Evolutionary conservation across 805 yeast genomes (phyloP), one percentile per base, ranked within the genome.

Genomic region (Myxozyma monticola): DNA sequence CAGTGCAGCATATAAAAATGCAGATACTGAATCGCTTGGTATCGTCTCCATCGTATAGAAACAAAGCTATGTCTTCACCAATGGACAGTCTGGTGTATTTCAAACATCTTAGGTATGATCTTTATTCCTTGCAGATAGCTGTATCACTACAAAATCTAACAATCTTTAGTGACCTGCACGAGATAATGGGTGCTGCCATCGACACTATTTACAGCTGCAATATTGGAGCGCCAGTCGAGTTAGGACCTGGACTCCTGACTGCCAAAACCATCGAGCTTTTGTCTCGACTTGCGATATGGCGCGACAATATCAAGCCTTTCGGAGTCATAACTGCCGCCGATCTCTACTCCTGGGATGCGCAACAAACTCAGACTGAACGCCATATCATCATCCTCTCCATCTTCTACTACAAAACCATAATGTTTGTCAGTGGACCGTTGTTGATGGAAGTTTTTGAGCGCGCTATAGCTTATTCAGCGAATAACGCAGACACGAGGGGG

Each of bases 201-300:
- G 38, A 36, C 9, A 20, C 38, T 15, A 36, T 36, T n/a, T 36
- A 36, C 9, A 21, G n/a, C 26, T 36, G 38, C 38, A 36, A 36
- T 7, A 36, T 36, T 20, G 38, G 38, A 2, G 14, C 15, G 12
- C 20, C 38, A 12, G 17, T 25, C 5, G 38, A 36, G 26, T 21
- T 36, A 4, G 38, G 25, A 15, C 15, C 12, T 20, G 25, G 20
- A 12, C 9, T 15, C 20, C 8, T 36, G 21, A 20, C 20, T 12
- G 38, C 26, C 25, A 36, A 36, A 20, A 36, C 38, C 4, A 20
- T 36, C 20, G 38, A 36, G 38, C 38, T 36, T 10, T 20, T 36
- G 22, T 17, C 21, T 18, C 38, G 26, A 3, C 25, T 36, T 18
- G 22, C 38, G 20, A 22, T 18, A n/a, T 36, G 38, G 38, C 38